Evolutionary conservation across 768 basidiomycete species (phyloP), one percentile per base, ranked within the genome.

Genomic region (Fistulinella prunicolor): DNA sequence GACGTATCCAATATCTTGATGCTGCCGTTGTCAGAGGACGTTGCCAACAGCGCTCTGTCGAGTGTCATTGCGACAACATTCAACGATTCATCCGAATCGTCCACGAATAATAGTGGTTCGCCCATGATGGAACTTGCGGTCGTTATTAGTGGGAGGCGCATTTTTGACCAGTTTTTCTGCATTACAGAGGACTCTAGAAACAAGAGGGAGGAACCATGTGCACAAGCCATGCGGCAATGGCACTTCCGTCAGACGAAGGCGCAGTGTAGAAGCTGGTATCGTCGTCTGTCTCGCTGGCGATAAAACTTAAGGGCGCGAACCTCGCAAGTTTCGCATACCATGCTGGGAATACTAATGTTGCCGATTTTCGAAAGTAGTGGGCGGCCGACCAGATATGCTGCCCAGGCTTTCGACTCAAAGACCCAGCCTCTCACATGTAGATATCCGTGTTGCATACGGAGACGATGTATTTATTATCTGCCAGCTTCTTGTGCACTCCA

Each of bases 361-460:
- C 20, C n/a, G 19, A 2, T 19, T 58, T 58, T 30, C 29, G 26
- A 38, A 30, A 34, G 32, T 37, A 55, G 29, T 44, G 45, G 35
- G 46, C 39, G 32, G 46, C 37, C 10, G 57, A 50, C 57, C 57
- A 59, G 44, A 59, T 26, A 28, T 40, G 46, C 9, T 42, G 49
- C 4, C 34, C n/a, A 9, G 56, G 43, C 42, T 49, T 54, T 38
- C 47, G 42, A 28, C 13, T 45, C 7, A 44, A 20, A 41, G 47
- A 21, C n/a, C 30, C 19, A n/a, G 30, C 47, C 7, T 46, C 38
- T 57, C 56, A 58, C 40, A 43, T 38, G 22, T 46, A 54, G 19
- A 59, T 43, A 30, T 54, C 46, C 42, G 43, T 48, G 29, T 43
- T 44, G 45, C 57, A 58, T 14, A 42, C 44, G 29, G 57, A 55